A percentile compares a stretch with the other conserved stretches of the same genome.
These are phyloP conservation scores for Suaeda aralocaspica DNA, from an alignment of 148 eudicot genomes.

Conservation along the genomic window DNA sequence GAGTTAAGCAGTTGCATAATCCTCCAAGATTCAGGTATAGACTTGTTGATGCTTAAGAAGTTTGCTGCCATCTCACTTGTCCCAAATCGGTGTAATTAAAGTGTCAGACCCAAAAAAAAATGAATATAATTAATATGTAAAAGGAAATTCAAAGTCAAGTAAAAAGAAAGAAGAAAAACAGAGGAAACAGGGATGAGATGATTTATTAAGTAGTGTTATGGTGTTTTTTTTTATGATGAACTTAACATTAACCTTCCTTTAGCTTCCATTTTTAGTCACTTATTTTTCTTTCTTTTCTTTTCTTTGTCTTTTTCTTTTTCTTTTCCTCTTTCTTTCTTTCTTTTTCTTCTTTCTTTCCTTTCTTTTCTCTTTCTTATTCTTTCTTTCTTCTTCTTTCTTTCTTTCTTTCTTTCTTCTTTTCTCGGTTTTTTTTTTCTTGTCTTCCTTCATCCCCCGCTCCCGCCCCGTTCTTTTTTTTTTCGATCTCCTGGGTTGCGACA, in stretches of 20 bases:
- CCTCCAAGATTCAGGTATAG: constrained; percentile 60
- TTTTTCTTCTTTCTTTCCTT: no score
- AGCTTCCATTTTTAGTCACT: neutral
- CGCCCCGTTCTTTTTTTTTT: no score
- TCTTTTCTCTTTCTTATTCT: no score
- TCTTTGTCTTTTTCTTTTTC: no score
- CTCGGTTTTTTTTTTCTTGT: no score
- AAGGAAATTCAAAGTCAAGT: neutral
- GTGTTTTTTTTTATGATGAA: neutral
- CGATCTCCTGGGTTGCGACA: no score
- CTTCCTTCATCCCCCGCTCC: no score
- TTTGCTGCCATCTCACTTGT: constrained; percentile 64
- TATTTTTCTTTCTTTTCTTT: no score
- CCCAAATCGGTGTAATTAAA: constrained; percentile 55
- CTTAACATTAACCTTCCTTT: neutral
- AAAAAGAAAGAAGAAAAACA: neutral
- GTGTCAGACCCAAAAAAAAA: neutral
- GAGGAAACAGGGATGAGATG: constrained; percentile 1
- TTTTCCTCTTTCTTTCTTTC: no score
- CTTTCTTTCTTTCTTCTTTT: no score
- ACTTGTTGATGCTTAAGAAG: constrained; percentile 55
- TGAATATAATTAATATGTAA: neutral
- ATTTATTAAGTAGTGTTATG: neutral
- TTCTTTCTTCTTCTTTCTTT: no score
- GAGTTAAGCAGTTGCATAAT: constrained; percentile 51